Evolutionary conservation across 2,329 filamentous ascomycete species (phyloP).

Genomic region (Ciborinia camelliae): DNA sequence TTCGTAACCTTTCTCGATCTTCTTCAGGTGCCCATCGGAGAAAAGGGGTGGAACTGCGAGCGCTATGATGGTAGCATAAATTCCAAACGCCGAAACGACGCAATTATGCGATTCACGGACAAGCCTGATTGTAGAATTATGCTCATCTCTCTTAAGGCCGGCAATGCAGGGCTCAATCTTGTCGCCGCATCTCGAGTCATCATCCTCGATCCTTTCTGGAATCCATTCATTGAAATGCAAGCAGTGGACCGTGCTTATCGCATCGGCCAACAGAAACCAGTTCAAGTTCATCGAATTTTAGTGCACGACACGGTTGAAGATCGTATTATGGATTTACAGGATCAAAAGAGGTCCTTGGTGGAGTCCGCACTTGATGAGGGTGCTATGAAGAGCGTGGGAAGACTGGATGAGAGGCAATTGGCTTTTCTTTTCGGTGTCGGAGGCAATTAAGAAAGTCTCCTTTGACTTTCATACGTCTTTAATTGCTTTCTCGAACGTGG

Average conservation of each 20-base stretch:
- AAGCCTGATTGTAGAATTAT: slow-evolving; percentile 61
- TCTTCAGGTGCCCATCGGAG: slow-evolving; percentile 66
- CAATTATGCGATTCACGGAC: slow-evolving; percentile 63
- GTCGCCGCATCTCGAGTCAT: slow-evolving; percentile 81
- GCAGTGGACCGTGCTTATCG: slow-evolving; percentile 87
- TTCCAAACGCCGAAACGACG: slow-evolving; percentile 60
- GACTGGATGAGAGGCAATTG: slow-evolving; percentile 46
- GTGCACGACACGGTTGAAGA: slow-evolving; percentile 81
- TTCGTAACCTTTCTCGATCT: slow-evolving; percentile 78
- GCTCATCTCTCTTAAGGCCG: slow-evolving; percentile 75
- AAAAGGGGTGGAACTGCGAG: slow-evolving; percentile 48
- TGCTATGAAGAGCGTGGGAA: slow-evolving; percentile 61
- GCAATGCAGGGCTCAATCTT: slow-evolving; percentile 83
- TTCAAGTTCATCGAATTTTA: slow-evolving; percentile 77
- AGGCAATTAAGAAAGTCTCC: neutral
- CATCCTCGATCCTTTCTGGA: slow-evolving; percentile 92
- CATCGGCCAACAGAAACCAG: slow-evolving; percentile 72
- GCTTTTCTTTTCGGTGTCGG: slow-evolving; percentile 33
- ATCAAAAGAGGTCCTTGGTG: slow-evolving; percentile 73
- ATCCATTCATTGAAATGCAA: slow-evolving; percentile 88
- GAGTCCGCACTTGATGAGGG: slow-evolving; percentile 76
- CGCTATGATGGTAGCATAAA: slow-evolving; percentile 79
- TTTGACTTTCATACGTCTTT: neutral
- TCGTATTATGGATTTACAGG: slow-evolving; percentile 74
- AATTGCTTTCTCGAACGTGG: neutral